Evolutionary conservation across 2,329 filamentous ascomycete genomes (phyloP).

Genomic region (Neofusicoccum cordaticola): DNA sequence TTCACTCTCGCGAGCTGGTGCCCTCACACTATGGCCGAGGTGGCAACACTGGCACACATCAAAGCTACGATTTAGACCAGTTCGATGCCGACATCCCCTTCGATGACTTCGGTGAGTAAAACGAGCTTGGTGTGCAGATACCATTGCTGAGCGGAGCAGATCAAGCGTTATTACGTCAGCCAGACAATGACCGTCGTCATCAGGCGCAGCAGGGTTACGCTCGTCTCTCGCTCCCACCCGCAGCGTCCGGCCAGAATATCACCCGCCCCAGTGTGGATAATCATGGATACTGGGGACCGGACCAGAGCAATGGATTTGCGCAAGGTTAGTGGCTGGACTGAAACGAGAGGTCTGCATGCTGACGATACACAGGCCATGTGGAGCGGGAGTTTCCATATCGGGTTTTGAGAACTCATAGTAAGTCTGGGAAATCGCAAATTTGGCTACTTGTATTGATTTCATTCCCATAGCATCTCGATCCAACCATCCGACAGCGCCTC

Average conservation of each 20-base stretch:
- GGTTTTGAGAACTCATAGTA: not conserved
- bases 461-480: slow-evolving; percentile 21
- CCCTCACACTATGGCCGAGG: not conserved
- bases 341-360: not conserved
- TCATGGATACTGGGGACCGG: not conserved
- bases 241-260: not conserved
- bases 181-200: slow-evolving; percentile 31
- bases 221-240: slow-evolving; percentile 37
- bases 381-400: not conserved
- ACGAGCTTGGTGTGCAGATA: not conserved
- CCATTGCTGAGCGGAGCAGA: slow-evolving; percentile 27
- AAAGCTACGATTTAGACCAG: not conserved
- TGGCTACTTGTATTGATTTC: not conserved
- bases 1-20: not conserved
- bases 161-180: slow-evolving; percentile 31
- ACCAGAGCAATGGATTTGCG: not conserved
- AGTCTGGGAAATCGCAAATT: not conserved
- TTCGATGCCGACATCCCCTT: not conserved
- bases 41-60: not conserved
- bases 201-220: slow-evolving; percentile 35
- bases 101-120: not conserved
- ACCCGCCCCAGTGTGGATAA: not conserved
- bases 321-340: not conserved
- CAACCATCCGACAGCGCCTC: slow-evolving; percentile 21
- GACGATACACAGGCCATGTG: not conserved